phyloP scores from a whole-genome alignment of 805 yeast genomes.

The Nakazawaea wyomingensis region DNA sequence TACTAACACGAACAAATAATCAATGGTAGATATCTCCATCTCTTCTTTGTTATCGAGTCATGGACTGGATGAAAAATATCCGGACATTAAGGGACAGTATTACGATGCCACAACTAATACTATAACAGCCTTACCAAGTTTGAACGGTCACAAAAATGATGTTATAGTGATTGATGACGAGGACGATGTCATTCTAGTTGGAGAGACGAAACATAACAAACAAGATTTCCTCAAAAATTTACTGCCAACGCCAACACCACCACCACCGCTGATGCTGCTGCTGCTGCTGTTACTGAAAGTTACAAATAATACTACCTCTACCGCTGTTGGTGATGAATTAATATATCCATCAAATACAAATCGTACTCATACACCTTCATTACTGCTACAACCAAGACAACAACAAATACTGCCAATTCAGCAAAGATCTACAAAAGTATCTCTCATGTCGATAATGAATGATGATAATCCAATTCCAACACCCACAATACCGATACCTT shows the following conservation, averaged over 20 bases:
- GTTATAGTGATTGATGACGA: slow-evolving; percentile 7
- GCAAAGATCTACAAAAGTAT: slow-evolving; percentile 10
- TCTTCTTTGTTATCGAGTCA: slow-evolving; percentile 14
- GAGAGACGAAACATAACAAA: slow-evolving; percentile 2
- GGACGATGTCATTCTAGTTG: slow-evolving; percentile 1
- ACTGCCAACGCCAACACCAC: background rate
- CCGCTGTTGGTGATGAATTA: no score
- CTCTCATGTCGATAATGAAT: slow-evolving; percentile 12
- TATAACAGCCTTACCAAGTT: background rate
- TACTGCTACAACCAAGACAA: background rate
- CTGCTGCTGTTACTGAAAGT: background rate
- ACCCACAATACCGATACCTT: background rate
- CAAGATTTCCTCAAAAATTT: background rate
- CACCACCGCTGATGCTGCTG: background rate
- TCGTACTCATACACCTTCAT: background rate
- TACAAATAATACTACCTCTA: no score
- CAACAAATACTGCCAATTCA: slow-evolving; percentile 1
- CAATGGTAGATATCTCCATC: slow-evolving; percentile 12
- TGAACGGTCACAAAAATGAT: background rate
- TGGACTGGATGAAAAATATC: background rate
- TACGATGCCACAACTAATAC: slow-evolving; percentile 18
- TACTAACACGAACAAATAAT: no score
- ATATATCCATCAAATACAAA: no score
- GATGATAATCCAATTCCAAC: background rate
- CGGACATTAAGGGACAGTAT: background rate